Conservation (phyloP, 768 basidiomycete genomes). For the Fomitopsis serialis region DNA sequence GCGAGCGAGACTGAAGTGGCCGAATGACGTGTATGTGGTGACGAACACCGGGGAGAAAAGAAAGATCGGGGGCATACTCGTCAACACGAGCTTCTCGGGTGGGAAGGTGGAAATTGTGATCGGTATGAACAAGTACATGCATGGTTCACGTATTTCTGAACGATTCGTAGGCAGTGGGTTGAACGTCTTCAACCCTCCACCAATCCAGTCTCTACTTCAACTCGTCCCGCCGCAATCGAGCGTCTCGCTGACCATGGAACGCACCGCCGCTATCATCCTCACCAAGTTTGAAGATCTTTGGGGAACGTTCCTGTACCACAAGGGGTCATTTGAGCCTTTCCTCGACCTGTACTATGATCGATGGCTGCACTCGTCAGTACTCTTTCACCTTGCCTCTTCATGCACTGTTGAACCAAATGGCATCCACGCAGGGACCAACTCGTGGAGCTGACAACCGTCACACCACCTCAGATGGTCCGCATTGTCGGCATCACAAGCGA, state of each 20-base stretch:
- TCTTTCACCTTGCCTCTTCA: not conserved
- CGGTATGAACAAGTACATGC: slow-evolving; percentile 64
- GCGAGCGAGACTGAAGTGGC: slow-evolving; percentile 86
- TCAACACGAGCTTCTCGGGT: slow-evolving; percentile 79
- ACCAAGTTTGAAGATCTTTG: slow-evolving; percentile 76
- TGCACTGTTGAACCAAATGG: not conserved
- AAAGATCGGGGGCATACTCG: slow-evolving; percentile 90
- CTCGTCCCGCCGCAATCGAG: slow-evolving; percentile 37
- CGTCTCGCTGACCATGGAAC: slow-evolving; percentile 58
- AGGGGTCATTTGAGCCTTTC: slow-evolving; percentile 78
- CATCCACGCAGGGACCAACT: slow-evolving; percentile 56
- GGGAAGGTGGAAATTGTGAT: slow-evolving; percentile 73
- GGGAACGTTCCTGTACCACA: slow-evolving; percentile 56
- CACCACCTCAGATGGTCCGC: slow-evolving; percentile 63
- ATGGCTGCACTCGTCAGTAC: slow-evolving; percentile 90
- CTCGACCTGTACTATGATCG: slow-evolving; percentile 68
- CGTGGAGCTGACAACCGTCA: slow-evolving; percentile 75
- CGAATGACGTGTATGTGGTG: slow-evolving; percentile 88
- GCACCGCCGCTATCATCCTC: slow-evolving; percentile 69
- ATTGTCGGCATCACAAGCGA: slow-evolving; percentile 86
- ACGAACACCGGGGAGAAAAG: slow-evolving; percentile 46
- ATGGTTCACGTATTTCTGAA: slow-evolving; percentile 1
- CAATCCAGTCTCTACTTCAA: slow-evolving; percentile 77
- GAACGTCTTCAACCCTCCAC: slow-evolving; percentile 78
- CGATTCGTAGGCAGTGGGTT: slow-evolving; percentile 70